These are phyloP conservation scores for Candida glaebosa DNA, from an alignment of 805 yeast genomes.

Conservation along the genomic window DNA sequence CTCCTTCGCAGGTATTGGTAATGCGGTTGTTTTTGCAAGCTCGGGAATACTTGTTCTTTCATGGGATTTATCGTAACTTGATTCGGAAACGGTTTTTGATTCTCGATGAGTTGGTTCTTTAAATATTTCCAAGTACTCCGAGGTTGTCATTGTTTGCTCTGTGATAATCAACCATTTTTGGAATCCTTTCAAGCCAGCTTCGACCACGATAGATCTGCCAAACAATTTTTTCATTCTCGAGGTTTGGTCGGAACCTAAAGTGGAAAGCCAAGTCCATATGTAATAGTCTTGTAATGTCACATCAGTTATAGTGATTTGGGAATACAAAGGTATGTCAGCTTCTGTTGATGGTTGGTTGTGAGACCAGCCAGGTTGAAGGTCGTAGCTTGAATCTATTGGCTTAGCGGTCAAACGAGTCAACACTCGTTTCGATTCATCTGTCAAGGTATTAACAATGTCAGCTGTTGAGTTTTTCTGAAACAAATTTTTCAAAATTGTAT, in stretches of 20 bases:
- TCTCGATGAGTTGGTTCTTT: conserved; percentile 5
- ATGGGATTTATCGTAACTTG: neutral
- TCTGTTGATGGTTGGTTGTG: conserved; percentile 12
- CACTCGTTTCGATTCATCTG: conserved; percentile 69
- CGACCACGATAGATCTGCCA: conserved; percentile 80
- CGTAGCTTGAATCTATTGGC: conserved; percentile 33
- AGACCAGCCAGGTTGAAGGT: conserved; percentile 40
- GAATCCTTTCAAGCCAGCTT: conserved; percentile 74
- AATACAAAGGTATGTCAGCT: conserved; percentile 34
- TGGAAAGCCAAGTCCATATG: conserved; percentile 88
- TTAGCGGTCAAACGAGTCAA: conserved; percentile 37
- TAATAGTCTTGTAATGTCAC: conserved; percentile 81
- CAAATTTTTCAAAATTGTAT: conserved; percentile 65
- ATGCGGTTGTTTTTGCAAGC: conserved; percentile 17
- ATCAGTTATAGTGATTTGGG: conserved; percentile 44
- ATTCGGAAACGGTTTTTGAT: neutral
- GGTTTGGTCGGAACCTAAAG: conserved; percentile 72
- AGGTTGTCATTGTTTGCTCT: conserved; percentile 51
- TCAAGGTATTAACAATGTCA: conserved; percentile 60
- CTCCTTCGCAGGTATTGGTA: conserved; percentile 19
- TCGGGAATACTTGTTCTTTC: conserved; percentile 13
- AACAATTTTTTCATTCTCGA: conserved; percentile 60
- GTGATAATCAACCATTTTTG: conserved; percentile 77
- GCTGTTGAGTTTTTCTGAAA: conserved; percentile 54
- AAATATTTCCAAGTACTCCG: conserved; percentile 29